These are phyloP conservation scores for Maudiozyma saulgeensis DNA, from an alignment of 805 yeast genomes.

Conservation along the genomic window DNA sequence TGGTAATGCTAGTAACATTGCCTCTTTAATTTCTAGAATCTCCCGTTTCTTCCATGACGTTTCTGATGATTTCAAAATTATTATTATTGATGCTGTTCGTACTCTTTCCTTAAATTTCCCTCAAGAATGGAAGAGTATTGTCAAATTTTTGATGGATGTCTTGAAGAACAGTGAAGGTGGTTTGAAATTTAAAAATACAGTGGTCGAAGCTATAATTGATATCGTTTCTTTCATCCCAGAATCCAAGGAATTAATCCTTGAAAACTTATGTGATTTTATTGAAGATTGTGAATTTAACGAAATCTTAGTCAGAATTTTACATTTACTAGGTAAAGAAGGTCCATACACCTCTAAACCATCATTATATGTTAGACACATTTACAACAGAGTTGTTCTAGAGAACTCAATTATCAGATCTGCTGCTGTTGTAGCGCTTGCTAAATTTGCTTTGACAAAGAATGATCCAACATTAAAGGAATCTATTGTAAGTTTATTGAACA, in stretches of 20 bases:
- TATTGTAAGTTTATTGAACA: constrained; percentile 62
- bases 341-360: constrained; percentile 82
- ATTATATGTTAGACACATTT: constrained; percentile 86
- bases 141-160: constrained; percentile 70
- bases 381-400: constrained; percentile 92
- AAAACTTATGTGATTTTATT: constrained; percentile 88
- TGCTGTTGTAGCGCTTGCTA: constrained; percentile 85
- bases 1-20: constrained; percentile 83
- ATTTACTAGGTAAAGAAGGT: constrained; percentile 88
- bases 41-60: constrained; percentile 85
- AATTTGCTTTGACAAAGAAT: constrained; percentile 69
- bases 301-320: constrained; percentile 84
- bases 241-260: constrained; percentile 74
- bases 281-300: constrained; percentile 97
- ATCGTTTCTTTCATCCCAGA: constrained; percentile 78
- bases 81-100: constrained; percentile 90
- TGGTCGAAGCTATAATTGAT: constrained; percentile 89
- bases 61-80: constrained; percentile 89
- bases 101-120: constrained; percentile 91
- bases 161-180: constrained; percentile 84
- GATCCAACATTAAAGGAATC: constrained; percentile 60
- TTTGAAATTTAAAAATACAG: constrained; percentile 69
- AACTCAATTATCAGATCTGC: constrained; percentile 93
- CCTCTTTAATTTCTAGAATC: constrained; percentile 79
- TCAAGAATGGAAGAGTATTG: constrained; percentile 72